Evolutionary conservation across 768 basidiomycete species (phyloP).

Genomic region (Cystobasidium ongulense): DNA sequence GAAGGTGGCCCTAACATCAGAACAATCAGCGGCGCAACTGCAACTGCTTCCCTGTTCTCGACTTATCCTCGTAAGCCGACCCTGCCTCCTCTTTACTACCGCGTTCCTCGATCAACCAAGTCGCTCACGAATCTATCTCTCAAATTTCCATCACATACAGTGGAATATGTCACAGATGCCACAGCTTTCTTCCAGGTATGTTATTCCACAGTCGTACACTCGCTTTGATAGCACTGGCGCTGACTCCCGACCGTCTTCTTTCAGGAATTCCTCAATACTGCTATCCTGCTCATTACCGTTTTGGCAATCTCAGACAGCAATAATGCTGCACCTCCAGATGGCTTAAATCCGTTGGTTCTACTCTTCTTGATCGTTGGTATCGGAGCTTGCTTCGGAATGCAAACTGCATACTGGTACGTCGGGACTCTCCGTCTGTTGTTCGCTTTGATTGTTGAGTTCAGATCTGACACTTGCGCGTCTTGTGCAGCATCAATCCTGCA

Average conservation of each 20-base stretch:
- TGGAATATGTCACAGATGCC: constrained; percentile 1
- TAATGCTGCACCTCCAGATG: constrained; percentile 25
- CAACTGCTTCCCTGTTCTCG: constrained; percentile 26
- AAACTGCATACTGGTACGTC: constrained; percentile 25
- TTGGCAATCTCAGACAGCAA: constrained; percentile 26
- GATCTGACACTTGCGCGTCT: background rate
- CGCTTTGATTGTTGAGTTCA: background rate
- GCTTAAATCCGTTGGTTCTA: constrained; percentile 30
- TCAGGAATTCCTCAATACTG: constrained; percentile 27
- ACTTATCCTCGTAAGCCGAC: constrained; percentile 20
- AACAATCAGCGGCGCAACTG: constrained; percentile 21
- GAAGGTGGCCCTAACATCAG: constrained; percentile 11
- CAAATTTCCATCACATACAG: background rate
- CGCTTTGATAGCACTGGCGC: background rate
- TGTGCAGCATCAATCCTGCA: constrained; percentile 28
- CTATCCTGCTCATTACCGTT: constrained; percentile 29
- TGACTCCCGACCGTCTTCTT: background rate
- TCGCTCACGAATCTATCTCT: background rate
- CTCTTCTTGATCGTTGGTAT: constrained; percentile 33
- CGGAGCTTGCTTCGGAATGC: constrained; percentile 30
- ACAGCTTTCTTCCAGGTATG: constrained; percentile 7
- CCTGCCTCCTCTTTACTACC: too few relatives aligned
- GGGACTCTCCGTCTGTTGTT: background rate
- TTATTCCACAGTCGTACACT: background rate
- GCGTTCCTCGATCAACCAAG: too few relatives aligned